Evolutionary conservation across 2,329 filamentous ascomycete species (phyloP), one percentile per base, ranked within the genome.

Genomic region (Pestalotiopsis fici): DNA sequence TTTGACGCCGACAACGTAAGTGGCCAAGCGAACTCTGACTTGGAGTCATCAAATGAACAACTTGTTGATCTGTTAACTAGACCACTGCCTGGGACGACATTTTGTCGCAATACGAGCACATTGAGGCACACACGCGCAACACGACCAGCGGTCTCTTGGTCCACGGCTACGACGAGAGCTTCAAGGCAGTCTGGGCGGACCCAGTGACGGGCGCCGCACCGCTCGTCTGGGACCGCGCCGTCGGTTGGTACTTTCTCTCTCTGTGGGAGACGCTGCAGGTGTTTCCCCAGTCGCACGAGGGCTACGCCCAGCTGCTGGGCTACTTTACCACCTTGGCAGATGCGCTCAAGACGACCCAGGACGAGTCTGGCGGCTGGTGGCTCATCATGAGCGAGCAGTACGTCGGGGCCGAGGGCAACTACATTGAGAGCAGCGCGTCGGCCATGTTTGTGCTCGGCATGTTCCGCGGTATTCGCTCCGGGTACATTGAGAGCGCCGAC

Each of bases 381-480:
- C 77, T 88, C 64, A 78, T 89, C 56, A 86, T 89, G 82, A 83
- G 82, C 70, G 79, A 83, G 66, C 75, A 80, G 28, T 83, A 85
- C 65, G 80, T 83, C 0, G 82, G 81, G 1, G 71, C 75, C 50
- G 69, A 81, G 59, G 86, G 86, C 2, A 90, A 91, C 75, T 90
- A 87, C 74, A 84, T 90, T 60, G 86, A 90, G 77, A 86, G 85
- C 39, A 88, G 86, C 37, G 87, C 83, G 7, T 85, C 85, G 2
- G 87, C 86, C 3, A 87, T 90, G 83, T 89, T 88, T 70, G 79
- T 82, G 0, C 87, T 86, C 65, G 82, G 85, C 0, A 75, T 87
- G 68, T 74, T 88, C 13, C 84, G 81, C 69, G 87, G 83, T 0
- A 76, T 78, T 9, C 73, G 79, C 35, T 57, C 81, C 5, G 83